Evolutionary conservation across 1,139 yeast genomes (phyloP).

Genomic region (Taphrina populina): DNA sequence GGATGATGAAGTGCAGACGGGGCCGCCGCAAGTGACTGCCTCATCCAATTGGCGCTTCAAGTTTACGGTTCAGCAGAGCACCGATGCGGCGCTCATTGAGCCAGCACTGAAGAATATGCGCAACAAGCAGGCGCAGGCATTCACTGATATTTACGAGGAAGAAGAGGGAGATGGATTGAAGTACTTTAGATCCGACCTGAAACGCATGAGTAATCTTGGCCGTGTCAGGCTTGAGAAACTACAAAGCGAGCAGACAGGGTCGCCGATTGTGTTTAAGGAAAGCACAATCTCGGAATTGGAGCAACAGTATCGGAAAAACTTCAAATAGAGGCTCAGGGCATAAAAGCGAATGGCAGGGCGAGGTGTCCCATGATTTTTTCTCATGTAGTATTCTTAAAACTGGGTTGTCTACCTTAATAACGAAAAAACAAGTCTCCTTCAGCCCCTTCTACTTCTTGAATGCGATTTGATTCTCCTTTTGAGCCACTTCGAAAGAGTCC

Average conservation of each 20-base stretch:
- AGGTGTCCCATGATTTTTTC: too few species aligned
- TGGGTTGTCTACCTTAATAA: too few species aligned
- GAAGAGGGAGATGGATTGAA: neutral
- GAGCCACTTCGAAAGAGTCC: constrained; percentile 83
- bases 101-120: constrained; percentile 1
- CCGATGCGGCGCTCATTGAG: constrained; percentile 6
- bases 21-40: constrained; percentile 26
- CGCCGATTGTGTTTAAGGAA: constrained; percentile 19
- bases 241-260: neutral
- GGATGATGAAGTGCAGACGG: constrained; percentile 14
- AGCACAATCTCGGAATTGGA: constrained; percentile 10
- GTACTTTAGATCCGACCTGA: constrained; percentile 6
- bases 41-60: constrained; percentile 17
- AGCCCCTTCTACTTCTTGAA: constrained; percentile 21
- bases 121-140: constrained; percentile 16
- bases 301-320: constrained; percentile 1
- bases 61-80: constrained; percentile 1
- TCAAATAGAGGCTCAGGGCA: too few species aligned
- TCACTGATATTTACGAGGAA: constrained; percentile 19
- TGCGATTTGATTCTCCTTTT: constrained; percentile 56
- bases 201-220: constrained; percentile 29
- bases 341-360: too few species aligned
- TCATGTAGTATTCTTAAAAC: too few species aligned
- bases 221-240: constrained; percentile 14
- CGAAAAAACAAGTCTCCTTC: too few species aligned